Evolutionary conservation across 2,329 filamentous ascomycete species (phyloP), one percentile per base, ranked within the genome.

Genomic region (Zalaria obscura): DNA sequence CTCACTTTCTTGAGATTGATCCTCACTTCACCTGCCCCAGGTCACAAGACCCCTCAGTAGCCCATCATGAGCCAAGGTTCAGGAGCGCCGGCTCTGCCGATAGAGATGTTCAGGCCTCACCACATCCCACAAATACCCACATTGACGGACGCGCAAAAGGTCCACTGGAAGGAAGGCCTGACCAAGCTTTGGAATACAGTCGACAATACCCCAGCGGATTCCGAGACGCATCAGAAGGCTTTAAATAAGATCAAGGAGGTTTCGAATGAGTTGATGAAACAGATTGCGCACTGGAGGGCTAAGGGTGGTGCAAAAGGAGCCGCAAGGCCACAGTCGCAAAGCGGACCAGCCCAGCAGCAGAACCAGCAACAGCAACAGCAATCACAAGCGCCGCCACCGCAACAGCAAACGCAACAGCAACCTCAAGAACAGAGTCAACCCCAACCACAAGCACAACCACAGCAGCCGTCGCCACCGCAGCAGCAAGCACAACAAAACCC

Each of bases 161-260:
- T 25, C 27, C 39, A 28, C 9, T 48, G 41, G 11, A 39, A 35
- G 5, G 36, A 42, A 25, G 46, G 46, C 27, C 25, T 48, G 34
- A 42, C 42, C 7, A 46, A 46, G 32, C 35, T 48, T 5, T 48
- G 46, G 46, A 38, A 27, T 10, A 45, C 37, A n/a, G 33, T 48
- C 7, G 44, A 46, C 27, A 45, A 29, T 25, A 40, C 41, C 7
- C 41, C 41, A 6, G 36, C 35, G 5, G 46, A 45, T 2, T 42
- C 40, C 10, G 46, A 48, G n/a, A 38, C 35, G 11, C 37, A 48
- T 18, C 44, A 40, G n/a, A 45, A 48, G 41, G 46, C 46, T 10
- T 36, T 41, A 10, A 25, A 36, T 9, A 48, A 46, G 44, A 48
- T 48, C 40, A 48, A 43, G 41, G 57, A 45, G 27, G 46, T 48